These are phyloP conservation scores for Oryza glumipatula DNA, from an alignment of 176 grass and related monocot genomes.

Conservation along the genomic window DNA sequence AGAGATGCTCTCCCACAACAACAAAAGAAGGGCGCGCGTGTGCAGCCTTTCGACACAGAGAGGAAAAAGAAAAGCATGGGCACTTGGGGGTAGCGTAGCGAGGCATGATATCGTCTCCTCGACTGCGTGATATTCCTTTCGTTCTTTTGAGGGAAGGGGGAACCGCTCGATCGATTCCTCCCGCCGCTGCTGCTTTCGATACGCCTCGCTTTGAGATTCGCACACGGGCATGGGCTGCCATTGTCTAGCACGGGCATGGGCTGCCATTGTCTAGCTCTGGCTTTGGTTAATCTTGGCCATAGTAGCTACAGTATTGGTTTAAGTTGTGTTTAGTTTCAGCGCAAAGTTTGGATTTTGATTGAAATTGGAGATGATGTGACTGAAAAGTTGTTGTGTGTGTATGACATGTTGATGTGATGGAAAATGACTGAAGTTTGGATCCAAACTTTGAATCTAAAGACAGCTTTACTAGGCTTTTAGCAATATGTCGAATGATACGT, in stretches of 20 bases:
- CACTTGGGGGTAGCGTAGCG: neutral
- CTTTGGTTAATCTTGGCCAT: neutral
- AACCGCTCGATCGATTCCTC: conserved; percentile 5
- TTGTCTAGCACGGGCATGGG: neutral
- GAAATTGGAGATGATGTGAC: too few relatives aligned
- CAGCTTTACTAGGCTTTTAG: neutral
- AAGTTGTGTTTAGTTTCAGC: too few relatives aligned
- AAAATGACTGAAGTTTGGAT: too few relatives aligned
- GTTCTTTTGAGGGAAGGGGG: conserved; percentile 41
- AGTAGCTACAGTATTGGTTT: neutral
- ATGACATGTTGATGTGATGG: too few relatives aligned
- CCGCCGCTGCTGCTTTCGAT: conserved; percentile 15
- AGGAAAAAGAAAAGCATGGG: conserved; percentile 23
- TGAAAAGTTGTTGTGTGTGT: too few relatives aligned
- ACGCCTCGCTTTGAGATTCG: conserved; percentile 24
- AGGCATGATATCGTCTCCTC: conserved; percentile 34
- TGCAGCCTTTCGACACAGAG: conserved; percentile 15
- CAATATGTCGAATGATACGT: neutral
- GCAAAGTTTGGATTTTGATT: too few relatives aligned
- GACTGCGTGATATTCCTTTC: conserved; percentile 16
- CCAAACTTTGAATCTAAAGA: too few relatives aligned
- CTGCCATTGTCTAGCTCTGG: conserved; percentile 8
- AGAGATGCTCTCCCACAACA: neutral
- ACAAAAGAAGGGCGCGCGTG: conserved; percentile 27
- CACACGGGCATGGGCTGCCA: conserved; percentile 3